Evolutionary conservation across 768 basidiomycete species (phyloP), one percentile per base, ranked within the genome.

Genomic region (Mycena rebaudengoi): DNA sequence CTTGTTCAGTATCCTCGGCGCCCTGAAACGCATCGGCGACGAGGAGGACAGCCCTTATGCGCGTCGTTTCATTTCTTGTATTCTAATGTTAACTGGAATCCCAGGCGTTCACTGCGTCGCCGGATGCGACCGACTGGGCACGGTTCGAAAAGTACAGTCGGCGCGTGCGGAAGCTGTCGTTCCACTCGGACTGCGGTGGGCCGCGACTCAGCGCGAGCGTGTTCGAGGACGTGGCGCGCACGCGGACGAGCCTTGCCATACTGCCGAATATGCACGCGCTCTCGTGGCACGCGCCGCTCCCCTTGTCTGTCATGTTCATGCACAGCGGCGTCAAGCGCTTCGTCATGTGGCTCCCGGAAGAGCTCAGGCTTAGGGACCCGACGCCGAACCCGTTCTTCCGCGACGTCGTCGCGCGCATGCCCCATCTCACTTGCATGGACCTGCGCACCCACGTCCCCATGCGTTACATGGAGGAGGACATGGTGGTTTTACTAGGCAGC

Each of bases 181-280:
- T 67, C 49, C 57, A 73, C 51, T 52, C 66, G 26, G 58, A 57
- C 13, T 68, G 64, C n/a, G 56, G 67, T 16, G 60, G 21, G 23
- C 55, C 68, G 23, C 25, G 72, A 23, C 71, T 84, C 14, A 64
- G 74, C 58, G 73, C 73, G 23, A 73, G 73, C 51, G 78, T 79
- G 58, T 84, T 86, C 66, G 86, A 89, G 70, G 84, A 85, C 54
- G 78, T 89, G 8, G 85, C 86, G 0, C 80, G 85, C 43, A 85
- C 88, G 10, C 80, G 89, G 4, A 82, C 83, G 0, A 79, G 76
- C 12, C 69, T 88, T 29, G 77, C 83, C 51, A 81, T 90, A 51
- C 71, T 90, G 3, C 89, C 89, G 7, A 83, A 83, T 65, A 74
- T 88, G 60, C 80, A 82, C 39, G 78, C 79, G 3, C 75, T 91